Base-by-base conservation (phyloP, 768 basidiomycete genomes). In the Cystofilobasidium macerans region DNA sequence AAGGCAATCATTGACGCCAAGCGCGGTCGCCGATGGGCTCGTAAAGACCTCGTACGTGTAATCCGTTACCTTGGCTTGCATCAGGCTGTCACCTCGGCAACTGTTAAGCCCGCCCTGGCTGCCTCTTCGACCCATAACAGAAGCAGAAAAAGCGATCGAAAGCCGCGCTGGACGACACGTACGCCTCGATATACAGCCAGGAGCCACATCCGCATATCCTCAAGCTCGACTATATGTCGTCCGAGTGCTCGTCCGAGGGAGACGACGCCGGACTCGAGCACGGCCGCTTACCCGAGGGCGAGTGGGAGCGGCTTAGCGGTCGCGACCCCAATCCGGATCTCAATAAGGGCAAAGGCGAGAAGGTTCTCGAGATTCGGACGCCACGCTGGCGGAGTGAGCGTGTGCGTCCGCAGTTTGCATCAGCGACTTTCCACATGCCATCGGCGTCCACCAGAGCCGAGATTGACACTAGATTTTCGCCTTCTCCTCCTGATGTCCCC, bases 211-310 rank as follows among this genome's bases (percentile, higher is more conserved):
- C 68, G 11, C 53, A 69, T 16, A 69, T 71, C 3, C 63, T 74
- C 1, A 71, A 69, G 26, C 68, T 76, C 57, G 74, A 76, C 51
- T 76, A 76, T 69, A 73, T 74, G 73, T 75, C 74, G 13, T 72
- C 71, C 24, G 75, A 76, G 64, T 73, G 74, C 53, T 76, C 75
- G 1, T 73, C 73, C 18, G 69, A 73, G 28, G 74, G 72, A 1
- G 42, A 57, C 36, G 30, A 33, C 32, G 54, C 26, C 9, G 47
- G 36, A 42, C 51, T 54, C 14, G 59, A 33, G 11, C 24, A 22
- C 16, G 51, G 18, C 24, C 40, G 32, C 35, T 7, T 36, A 67
- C 22, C 42, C 53, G 24, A n/a, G 28, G 64, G 64, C 59, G 35
- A 70, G 69, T 69, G 69, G 38, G 43, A 68, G 48, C 18, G 33